Evolutionary conservation across 441 rosid genomes (phyloP), one percentile per base, ranked within the genome.

Genomic region (Rhodomyrtus psidioides): DNA sequence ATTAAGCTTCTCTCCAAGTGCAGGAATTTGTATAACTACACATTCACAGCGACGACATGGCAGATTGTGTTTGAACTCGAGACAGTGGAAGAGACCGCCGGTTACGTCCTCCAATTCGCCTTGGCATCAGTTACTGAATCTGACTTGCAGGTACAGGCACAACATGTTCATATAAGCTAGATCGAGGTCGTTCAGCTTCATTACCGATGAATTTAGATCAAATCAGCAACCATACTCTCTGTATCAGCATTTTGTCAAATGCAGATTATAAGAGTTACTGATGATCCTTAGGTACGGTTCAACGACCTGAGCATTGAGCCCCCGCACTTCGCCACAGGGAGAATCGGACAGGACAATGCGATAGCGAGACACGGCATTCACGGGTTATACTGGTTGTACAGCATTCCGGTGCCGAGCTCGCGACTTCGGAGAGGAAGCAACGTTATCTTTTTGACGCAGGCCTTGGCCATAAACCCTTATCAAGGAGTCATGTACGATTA

Each of bases 361-460:
- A 91, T 92, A 5, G 94, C 95, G 23, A 91, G 95, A 82, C 94
- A 93, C 82, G 95, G 96, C 39, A 92, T 94, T 82, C 96, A 94
- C 83, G 95, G 96, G 46, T 51, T 90, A 62, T 91, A 94, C 83
- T 88, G 89, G 83, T 88, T 93, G 55, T 94, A 89, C 58, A 92
- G 90, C 89, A 90, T 94, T 51, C 14, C 85, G 26, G 94, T 94
- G 7, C 89, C 92, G 13, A 85, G 92, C 70, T 46, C 53, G 55
- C 14, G 7, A 51, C 91, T 94, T 58, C 76, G 39, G 30, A 55
- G 44, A 9, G 95, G 95, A 57, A 83, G 65, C 19, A 94, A 94
- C 90, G 89, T 89, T 15, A 89, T 94, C 54, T 91, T 83, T 89
- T 92, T 94, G 9, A 89, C 91, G 23, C 96, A 94, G 59, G 55